A percentile compares a stretch with the other conserved stretches of the same genome.
Evolutionary conservation across 1,139 yeast species (phyloP).

Genomic region (Hyphopichia pseudoburtonii): DNA sequence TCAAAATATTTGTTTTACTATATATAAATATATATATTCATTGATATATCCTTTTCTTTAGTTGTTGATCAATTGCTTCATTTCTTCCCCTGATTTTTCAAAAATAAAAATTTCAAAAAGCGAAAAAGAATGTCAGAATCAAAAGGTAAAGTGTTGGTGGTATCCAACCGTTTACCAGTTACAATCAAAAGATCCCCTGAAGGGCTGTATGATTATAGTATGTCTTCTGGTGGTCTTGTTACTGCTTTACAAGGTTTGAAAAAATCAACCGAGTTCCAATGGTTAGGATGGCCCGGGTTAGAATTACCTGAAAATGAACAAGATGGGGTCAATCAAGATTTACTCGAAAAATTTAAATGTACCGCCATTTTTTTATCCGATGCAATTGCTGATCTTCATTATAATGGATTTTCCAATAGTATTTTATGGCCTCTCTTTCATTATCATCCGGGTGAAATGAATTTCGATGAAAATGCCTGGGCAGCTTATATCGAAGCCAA

Average conservation of each 20-base stretch:
- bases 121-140: background rate
- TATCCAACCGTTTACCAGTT: constrained; percentile 92
- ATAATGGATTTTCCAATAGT: constrained; percentile 90
- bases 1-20: too few relatives aligned
- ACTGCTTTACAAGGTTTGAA: constrained; percentile 93
- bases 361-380: constrained; percentile 87
- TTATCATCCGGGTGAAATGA: constrained; percentile 99
- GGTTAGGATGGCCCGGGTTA: constrained; percentile 98
- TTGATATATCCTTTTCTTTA: too few relatives aligned
- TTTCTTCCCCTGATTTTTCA: background rate
- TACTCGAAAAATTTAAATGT: constrained; percentile 78
- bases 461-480: constrained; percentile 97
- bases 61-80: too few relatives aligned
- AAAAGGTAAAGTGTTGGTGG: constrained; percentile 78
- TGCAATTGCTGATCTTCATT: constrained; percentile 90
- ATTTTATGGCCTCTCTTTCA: constrained; percentile 98
- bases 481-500: constrained; percentile 97
- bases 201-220: constrained; percentile 67
- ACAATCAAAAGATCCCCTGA: constrained; percentile 68
- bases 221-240: constrained; percentile 98
- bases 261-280: constrained; percentile 81
- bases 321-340: constrained; percentile 63
- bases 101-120: background rate
- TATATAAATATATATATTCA: too few relatives aligned
- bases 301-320: constrained; percentile 82